These are phyloP conservation scores for Thamnidium elegans DNA, from an alignment of 192 early-diverging fungal genomes.

Conservation along the genomic window DNA sequence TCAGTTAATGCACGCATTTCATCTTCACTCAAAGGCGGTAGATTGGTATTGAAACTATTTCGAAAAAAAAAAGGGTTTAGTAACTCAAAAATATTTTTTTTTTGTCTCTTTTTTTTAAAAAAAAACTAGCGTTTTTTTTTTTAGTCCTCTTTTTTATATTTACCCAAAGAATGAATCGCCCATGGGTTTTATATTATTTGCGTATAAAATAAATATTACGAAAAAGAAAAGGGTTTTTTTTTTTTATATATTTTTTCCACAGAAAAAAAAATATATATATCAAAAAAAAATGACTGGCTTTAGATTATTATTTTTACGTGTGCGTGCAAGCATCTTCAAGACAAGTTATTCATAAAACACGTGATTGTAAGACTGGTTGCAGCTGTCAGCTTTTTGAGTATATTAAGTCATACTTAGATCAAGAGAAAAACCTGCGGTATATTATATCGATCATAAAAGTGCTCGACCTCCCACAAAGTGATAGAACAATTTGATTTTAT, in stretches of 20 bases:
- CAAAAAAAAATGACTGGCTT: not conserved
- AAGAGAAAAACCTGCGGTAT: too few species aligned
- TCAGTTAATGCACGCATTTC: constrained; percentile 34
- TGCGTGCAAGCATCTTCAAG: not conserved
- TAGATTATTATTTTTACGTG: too few species aligned
- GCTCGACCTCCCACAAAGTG: too few species aligned
- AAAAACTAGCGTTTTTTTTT: not conserved
- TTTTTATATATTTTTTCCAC: constrained; percentile 1
- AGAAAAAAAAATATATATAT: not conserved
- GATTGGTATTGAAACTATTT: constrained; percentile 50
- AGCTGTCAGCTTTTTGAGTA: too few species aligned
- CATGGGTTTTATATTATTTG: not conserved
- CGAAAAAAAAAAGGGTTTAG: not conserved
- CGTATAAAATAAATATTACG: not conserved
- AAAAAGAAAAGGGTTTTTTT: not conserved
- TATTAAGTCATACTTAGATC: too few species aligned
- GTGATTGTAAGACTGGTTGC: too few species aligned
- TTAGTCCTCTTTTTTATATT: not conserved
- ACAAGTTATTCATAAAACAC: too few species aligned
- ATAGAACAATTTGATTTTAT: too few species aligned
- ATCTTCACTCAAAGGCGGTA: constrained; percentile 45
- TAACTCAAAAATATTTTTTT: not conserved
- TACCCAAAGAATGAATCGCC: constrained; percentile 15
- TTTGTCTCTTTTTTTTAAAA: not conserved
- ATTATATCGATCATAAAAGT: too few species aligned